Conservation (phyloP, 2,329 filamentous ascomycete species). For the Xylaria arbuscula region DNA sequence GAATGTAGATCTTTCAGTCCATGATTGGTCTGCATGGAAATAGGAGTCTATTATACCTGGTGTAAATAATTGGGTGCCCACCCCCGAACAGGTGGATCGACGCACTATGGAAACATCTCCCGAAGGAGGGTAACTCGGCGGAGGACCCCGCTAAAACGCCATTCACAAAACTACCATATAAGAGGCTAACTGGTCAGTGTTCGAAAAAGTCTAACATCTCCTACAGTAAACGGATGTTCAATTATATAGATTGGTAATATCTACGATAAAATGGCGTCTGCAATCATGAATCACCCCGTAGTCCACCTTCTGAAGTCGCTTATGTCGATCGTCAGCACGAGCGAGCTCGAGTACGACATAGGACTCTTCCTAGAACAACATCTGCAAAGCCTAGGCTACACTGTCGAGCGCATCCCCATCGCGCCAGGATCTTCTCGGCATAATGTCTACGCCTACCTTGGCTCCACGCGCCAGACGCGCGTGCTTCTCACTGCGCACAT, state of each 20-base stretch:
- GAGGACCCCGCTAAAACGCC: constrained; percentile 5
- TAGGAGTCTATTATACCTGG: background rate
- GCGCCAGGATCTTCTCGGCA: constrained; percentile 49
- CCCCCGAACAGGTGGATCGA: background rate
- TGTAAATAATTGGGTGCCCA: background rate
- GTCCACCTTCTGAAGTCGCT: constrained; percentile 49
- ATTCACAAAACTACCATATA: background rate
- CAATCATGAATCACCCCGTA: constrained; percentile 33
- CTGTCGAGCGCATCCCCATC: constrained; percentile 52
- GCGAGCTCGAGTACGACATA: constrained; percentile 52
- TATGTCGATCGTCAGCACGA: constrained; percentile 52
- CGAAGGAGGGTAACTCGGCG: background rate
- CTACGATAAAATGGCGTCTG: background rate
- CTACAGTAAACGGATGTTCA: too few relatives aligned
- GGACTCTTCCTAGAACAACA: constrained; percentile 50
- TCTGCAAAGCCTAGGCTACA: constrained; percentile 50
- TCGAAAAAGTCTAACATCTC: too few relatives aligned
- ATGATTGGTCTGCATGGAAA: background rate
- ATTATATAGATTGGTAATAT: background rate
- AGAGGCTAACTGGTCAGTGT: background rate
- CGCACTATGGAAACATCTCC: background rate
- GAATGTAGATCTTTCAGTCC: background rate
- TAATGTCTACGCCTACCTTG: constrained; percentile 55
- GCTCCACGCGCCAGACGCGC: constrained; percentile 46
- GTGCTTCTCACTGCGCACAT: constrained; percentile 52